phyloP scores from a whole-genome alignment of 2,329 filamentous ascomycete species.

The Ciborinia camelliae region DNA sequence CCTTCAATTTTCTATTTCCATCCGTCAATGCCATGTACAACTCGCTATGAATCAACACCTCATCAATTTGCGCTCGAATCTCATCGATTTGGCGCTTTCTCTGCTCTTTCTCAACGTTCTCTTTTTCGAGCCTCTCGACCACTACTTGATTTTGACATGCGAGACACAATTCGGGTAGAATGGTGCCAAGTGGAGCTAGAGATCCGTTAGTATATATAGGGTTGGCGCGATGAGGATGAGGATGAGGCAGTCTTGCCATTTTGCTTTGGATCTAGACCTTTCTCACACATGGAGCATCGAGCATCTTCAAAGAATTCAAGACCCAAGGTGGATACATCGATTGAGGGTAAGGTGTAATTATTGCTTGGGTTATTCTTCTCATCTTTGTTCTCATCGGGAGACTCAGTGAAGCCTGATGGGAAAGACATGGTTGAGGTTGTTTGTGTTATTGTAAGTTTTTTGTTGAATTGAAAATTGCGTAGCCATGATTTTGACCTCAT shows the following conservation, averaged over 20 bases:
- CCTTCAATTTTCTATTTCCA: neutral
- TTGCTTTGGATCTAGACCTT: neutral
- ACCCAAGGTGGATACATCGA: neutral
- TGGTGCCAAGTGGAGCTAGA: neutral
- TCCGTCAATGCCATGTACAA: neutral
- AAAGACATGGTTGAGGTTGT: neutral
- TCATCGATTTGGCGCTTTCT: neutral
- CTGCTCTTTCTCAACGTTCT: too few species aligned
- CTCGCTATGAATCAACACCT: neutral
- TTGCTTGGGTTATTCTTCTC: neutral
- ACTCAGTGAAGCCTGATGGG: neutral
- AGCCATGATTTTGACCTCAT: neutral
- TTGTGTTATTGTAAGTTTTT: neutral
- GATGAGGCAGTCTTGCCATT: neutral
- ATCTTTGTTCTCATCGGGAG: neutral
- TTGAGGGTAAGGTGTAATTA: neutral
- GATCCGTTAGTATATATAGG: neutral
- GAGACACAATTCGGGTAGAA: neutral
- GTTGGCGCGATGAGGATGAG: neutral
- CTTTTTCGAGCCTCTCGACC: neutral
- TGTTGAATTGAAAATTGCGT: neutral
- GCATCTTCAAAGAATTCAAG: neutral
- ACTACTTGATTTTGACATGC: neutral
- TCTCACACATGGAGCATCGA: neutral
- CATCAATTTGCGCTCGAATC: neutral